Conservation (phyloP, 2,329 filamentous ascomycete genomes). For the Madurella mycetomatis region DNA sequence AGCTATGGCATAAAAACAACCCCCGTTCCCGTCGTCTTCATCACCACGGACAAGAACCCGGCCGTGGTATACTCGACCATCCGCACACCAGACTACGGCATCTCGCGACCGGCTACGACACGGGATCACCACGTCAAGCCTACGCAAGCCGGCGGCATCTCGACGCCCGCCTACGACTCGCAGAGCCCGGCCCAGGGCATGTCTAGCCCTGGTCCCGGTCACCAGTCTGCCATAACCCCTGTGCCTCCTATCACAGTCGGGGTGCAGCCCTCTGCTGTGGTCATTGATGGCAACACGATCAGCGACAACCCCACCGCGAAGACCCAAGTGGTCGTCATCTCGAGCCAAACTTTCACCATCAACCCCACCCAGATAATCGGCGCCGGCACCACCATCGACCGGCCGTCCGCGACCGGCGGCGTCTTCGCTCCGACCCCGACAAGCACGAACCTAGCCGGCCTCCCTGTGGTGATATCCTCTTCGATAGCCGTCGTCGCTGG, state of each 20-base stretch:
- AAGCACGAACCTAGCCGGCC: slow-evolving; percentile 35
- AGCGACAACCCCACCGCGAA: slow-evolving; percentile 34
- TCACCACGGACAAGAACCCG: slow-evolving; percentile 54
- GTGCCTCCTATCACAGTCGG: slow-evolving; percentile 37
- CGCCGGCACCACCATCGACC: slow-evolving; percentile 40
- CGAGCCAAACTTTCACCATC: slow-evolving; percentile 44
- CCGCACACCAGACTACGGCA: slow-evolving; percentile 37
- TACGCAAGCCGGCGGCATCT: slow-evolving; percentile 2
- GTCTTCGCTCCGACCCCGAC: slow-evolving; percentile 34
- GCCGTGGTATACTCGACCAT: slow-evolving; percentile 43
- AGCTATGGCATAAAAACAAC: slow-evolving; percentile 15
- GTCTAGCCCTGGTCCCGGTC: neutral
- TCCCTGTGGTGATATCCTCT: slow-evolving; percentile 41
- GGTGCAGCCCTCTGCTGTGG: slow-evolving; percentile 41
- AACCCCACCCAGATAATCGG: slow-evolving; percentile 43
- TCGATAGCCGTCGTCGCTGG: slow-evolving; percentile 40
- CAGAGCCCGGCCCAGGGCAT: slow-evolving; percentile 1
- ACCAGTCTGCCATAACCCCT: slow-evolving; percentile 1
- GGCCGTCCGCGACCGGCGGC: slow-evolving; percentile 33
- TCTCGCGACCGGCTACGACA: slow-evolving; percentile 22
- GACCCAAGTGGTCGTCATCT: slow-evolving; percentile 41
- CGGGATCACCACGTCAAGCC: slow-evolving; percentile 19
- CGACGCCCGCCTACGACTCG: slow-evolving; percentile 18
- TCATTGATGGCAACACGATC: slow-evolving; percentile 46
- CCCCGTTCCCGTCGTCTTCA: slow-evolving; percentile 35